Percentiles rank a stretch among this genome's conserved stretches.
Conservation (phyloP, 2,329 filamentous ascomycete genomes). For the Diaporthe sp. region DNA sequence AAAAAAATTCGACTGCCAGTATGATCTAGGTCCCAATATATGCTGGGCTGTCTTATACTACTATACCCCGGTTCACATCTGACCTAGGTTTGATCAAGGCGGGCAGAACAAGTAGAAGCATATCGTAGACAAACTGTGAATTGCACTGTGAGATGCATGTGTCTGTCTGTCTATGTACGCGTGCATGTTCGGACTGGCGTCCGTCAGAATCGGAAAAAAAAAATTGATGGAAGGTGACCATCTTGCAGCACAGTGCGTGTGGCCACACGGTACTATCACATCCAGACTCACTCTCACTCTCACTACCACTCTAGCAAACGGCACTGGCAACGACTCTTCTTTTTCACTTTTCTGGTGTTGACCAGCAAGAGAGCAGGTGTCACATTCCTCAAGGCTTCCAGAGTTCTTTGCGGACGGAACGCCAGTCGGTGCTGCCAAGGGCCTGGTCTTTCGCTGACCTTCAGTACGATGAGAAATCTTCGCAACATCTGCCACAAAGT, state of each 20-base stretch:
- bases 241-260: conserved; percentile 26
- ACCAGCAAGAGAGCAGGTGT: conserved; percentile 28
- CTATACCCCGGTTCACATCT: not conserved
- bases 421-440: conserved; percentile 10
- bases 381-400: conserved; percentile 33
- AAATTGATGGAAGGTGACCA: not conserved
- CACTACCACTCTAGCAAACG: conserved; percentile 6
- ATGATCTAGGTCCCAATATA: not conserved
- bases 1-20: not conserved
- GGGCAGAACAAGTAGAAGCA: not conserved
- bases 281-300: conserved; percentile 18
- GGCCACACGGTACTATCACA: not conserved
- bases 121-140: not conserved
- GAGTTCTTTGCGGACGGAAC: not conserved
- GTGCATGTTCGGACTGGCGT: conserved; percentile 3
- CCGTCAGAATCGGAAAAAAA: not conserved
- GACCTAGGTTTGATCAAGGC: not conserved
- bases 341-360: not conserved
- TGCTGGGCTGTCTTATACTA: not conserved
- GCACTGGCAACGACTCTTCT: not conserved
- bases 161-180: not conserved
- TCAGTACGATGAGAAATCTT: conserved; percentile 83
- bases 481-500: conserved; percentile 79
- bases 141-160: conserved; percentile 1
- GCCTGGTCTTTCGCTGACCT: conserved; percentile 41